phyloP scores from a whole-genome alignment of 164 flowering plant species.

The Hamamelis virginiana region DNA sequence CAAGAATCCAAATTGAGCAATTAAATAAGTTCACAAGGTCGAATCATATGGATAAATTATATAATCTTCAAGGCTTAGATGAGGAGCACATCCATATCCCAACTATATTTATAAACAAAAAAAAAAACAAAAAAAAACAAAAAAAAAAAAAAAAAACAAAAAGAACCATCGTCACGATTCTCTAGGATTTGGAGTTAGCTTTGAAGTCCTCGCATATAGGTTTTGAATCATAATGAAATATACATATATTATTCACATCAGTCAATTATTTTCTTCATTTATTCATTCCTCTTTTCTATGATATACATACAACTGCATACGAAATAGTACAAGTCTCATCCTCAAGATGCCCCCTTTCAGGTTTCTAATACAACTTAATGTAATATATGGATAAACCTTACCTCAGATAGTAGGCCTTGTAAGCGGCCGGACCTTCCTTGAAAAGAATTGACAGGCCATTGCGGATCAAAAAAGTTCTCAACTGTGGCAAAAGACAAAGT shows the following conservation, averaged over 20 bases:
- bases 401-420: slow-evolving; percentile 81
- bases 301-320: not conserved
- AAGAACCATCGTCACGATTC: not conserved
- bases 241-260: not conserved
- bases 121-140: too few relatives aligned
- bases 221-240: not conserved
- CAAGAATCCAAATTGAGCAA: not conserved
- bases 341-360: not conserved
- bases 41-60: not conserved
- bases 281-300: not conserved
- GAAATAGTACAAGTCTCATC: not conserved
- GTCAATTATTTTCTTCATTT: not conserved
- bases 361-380: not conserved
- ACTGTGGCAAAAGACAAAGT: slow-evolving; percentile 34
- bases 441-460: slow-evolving; percentile 87
- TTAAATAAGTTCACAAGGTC: not conserved
- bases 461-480: slow-evolving; percentile 88
- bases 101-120: slow-evolving; percentile 2
- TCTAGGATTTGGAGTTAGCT: not conserved
- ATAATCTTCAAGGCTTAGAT: not conserved
- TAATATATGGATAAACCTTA: slow-evolving; percentile 22
- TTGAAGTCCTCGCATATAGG: not conserved
- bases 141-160: too few relatives aligned
- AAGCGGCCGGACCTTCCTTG: slow-evolving; percentile 86
- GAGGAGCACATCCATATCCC: not conserved